Base-by-base conservation (phyloP, 768 basidiomycete species). In the Tulasnella calospora region DNA sequence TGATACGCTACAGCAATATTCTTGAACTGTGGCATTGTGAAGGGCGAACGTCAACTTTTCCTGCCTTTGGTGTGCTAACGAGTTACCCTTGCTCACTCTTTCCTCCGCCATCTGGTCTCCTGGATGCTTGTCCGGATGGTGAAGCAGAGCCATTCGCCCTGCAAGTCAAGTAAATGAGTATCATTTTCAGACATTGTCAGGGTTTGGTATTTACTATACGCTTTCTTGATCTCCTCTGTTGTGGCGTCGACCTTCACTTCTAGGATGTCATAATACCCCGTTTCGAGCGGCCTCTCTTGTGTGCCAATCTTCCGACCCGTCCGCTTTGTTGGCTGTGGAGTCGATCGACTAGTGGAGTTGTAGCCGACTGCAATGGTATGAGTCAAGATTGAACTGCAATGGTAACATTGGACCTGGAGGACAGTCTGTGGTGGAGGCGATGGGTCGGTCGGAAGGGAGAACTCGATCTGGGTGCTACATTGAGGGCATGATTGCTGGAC, bases 111-210 rank as follows among this genome's bases (percentile, higher is more conserved):
- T 84, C 0, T 94, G 94, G 84, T 96, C 94, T 82, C 92, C 90
- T 0, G 90, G 94, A 83, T 96, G 95, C 87, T 96, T 96, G 88
- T 96, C 94, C 0, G 94, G 94, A 83, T 95, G 94, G 82, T 92
- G 90, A 84, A 95, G 95, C 85, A 97, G 95, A 2, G 95, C 95
- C 73, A 94, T 87, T 8, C 92, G 89, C 69, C 93, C 92, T 94
- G 79, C 46, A 69, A 55, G 40, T 33, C 55, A 17, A 72, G 35
- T 8, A 40, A 55, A 77, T 70, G 61, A 79, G 72, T 2, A 30
- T 70, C 27, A 71, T 13, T 13, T 27, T 13, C 19, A 4, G 17
- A 36, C 30, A 33, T 44, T 41, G 36, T 7, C n/a, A 1, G 33
- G 19, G 12, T 35, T 15, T 6, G 77, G 10, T 78, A 86, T 89